These are phyloP conservation scores for Hypoxylon sp. DNA, from an alignment of 2,329 filamentous ascomycete genomes.

Conservation along the genomic window DNA sequence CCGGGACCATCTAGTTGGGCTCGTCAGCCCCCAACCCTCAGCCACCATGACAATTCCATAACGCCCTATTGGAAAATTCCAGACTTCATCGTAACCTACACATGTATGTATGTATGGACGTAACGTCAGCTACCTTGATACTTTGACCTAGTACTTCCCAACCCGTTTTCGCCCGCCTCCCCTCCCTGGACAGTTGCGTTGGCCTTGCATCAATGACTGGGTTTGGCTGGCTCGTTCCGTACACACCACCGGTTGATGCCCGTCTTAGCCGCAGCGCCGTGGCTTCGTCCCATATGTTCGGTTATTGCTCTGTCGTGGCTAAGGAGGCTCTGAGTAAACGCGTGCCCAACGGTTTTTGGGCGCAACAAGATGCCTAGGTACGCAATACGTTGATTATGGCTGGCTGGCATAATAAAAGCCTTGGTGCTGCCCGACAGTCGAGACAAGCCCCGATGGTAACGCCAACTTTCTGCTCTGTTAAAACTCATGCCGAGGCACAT, in stretches of 20 bases:
- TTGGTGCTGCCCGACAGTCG: constrained; percentile 32
- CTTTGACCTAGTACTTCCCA: constrained; percentile 22
- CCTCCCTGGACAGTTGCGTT: constrained; percentile 50
- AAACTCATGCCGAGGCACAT: constrained; percentile 25
- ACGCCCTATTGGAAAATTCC: constrained; percentile 33
- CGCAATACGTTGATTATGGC: constrained; percentile 15
- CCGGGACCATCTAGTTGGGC: constrained; percentile 51
- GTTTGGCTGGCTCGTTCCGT: constrained; percentile 49
- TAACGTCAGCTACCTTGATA: constrained; percentile 26
- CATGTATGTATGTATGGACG: background rate
- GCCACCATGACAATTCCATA: constrained; percentile 43
- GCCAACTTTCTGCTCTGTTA: constrained; percentile 29
- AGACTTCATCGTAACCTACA: constrained; percentile 24
- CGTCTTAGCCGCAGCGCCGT: constrained; percentile 42
- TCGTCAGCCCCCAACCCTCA: constrained; percentile 46
- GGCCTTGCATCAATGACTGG: constrained; percentile 55
- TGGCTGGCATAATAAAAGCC: constrained; percentile 18
- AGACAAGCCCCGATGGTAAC: constrained; percentile 37
- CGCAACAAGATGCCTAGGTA: constrained; percentile 7
- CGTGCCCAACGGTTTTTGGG: constrained; percentile 27
- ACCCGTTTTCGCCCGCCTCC: constrained; percentile 35
- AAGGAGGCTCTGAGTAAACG: constrained; percentile 31
- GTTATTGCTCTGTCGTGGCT: constrained; percentile 42
- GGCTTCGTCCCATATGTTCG: constrained; percentile 42
- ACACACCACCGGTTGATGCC: constrained; percentile 39